A percentile compares a stretch with the other conserved stretches of the same genome.
Evolutionary conservation across 2,329 filamentous ascomycete species (phyloP).

Genomic region (Purpureocillium takamizusanense): DNA sequence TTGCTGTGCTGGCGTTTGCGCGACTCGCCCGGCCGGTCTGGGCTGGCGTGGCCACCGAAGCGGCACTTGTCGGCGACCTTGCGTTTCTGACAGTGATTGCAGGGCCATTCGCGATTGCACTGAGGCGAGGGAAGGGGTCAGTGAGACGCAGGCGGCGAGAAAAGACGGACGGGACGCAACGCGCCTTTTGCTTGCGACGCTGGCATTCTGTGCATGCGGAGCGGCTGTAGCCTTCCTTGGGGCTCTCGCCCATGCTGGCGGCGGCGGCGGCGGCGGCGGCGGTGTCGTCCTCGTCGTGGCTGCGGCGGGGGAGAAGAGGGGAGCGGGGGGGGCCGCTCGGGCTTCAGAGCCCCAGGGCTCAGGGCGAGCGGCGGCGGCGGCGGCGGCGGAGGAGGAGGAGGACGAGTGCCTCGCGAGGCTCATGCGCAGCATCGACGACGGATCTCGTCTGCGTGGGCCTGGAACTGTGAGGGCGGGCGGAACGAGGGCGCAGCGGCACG

Average conservation of each 20-base stretch:
- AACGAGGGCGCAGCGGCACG: too few relatives aligned
- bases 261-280: not conserved
- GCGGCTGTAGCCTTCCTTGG: slow-evolving; percentile 11
- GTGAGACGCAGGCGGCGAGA: not conserved
- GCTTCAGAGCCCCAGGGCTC: too few relatives aligned
- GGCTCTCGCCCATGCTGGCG: slow-evolving; percentile 7
- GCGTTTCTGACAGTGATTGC: slow-evolving; percentile 29
- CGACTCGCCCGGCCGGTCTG: slow-evolving; percentile 11
- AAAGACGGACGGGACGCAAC: not conserved
- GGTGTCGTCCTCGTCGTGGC: too few relatives aligned
- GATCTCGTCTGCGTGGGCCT: too few relatives aligned
- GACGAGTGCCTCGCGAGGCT: not conserved
- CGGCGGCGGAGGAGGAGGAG: not conserved
- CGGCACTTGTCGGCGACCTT: slow-evolving; percentile 26
- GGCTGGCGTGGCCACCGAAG: slow-evolving; percentile 16
- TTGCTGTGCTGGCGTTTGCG: slow-evolving; percentile 15
- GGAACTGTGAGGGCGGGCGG: not conserved
- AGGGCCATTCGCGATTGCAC: slow-evolving; percentile 31
- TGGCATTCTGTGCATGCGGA: slow-evolving; percentile 34
- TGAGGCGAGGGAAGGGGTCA: slow-evolving; percentile 5
- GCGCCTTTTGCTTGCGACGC: slow-evolving; percentile 27
- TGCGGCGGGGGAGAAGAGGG: not conserved
- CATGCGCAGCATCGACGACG: too few relatives aligned
- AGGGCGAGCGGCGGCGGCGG: not conserved
- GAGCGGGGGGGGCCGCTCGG: too few relatives aligned